A percentile compares a stretch with the other conserved stretches of the same genome.
Evolutionary conservation across 139 green algal genomes (phyloP).

Genomic region (Pleodorina starrii): DNA sequence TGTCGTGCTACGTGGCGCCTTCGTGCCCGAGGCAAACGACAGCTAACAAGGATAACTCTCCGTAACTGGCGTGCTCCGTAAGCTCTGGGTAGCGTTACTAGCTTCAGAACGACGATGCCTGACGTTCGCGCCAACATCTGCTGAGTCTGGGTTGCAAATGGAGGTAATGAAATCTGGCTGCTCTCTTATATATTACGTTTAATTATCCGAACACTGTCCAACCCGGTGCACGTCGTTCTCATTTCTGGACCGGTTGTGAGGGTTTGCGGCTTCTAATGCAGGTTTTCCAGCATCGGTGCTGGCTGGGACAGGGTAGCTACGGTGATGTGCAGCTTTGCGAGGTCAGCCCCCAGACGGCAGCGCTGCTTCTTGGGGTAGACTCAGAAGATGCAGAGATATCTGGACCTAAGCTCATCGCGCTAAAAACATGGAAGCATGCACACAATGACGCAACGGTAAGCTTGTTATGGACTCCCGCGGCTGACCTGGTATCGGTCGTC

Average conservation of each 20-base stretch:
- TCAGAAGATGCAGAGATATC: neutral
- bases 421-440: conserved; percentile 6
- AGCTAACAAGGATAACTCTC: neutral
- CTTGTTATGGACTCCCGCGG: too few relatives aligned
- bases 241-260: neutral
- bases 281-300: conserved; percentile 10
- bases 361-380: neutral
- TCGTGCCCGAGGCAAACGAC: neutral
- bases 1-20: too few relatives aligned
- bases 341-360: neutral
- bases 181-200: neutral
- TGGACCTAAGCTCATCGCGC: neutral
- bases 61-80: neutral
- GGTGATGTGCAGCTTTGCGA: conserved; percentile 29
- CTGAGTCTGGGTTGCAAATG: neutral
- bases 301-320: conserved; percentile 27
- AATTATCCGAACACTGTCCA: neutral
- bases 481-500: too few relatives aligned
- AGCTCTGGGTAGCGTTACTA: neutral
- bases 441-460: conserved; percentile 30
- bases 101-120: neutral
- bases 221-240: neutral
- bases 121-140: neutral
- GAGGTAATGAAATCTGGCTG: neutral
- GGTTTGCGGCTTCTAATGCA: neutral